Evolutionary conservation across 164 flowering plant genomes (phyloP), one percentile per base, ranked within the genome.

Genomic region (Protea cynaroides): DNA sequence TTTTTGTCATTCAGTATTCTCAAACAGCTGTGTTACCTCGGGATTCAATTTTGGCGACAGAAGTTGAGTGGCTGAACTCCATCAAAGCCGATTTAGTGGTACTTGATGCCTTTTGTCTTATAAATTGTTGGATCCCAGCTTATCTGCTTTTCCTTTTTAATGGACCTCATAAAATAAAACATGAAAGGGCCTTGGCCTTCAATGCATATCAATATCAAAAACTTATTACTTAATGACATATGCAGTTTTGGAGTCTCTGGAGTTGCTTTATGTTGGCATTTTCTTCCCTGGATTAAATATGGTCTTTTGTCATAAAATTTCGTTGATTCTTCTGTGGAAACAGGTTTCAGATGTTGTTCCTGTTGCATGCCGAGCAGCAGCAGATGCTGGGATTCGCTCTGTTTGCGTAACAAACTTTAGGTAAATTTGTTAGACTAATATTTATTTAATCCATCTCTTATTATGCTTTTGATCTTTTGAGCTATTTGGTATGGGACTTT

Each of bases 51-150:
- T 78, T 94, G 79, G 84, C 77, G 11, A 74, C 90, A 25, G 99
- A 94, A 78, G 81, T 82, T 5, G 86, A 89, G 79, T 94, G 99
- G 99, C 80, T 94, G 71, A 82, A 82, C 68, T 85, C 90, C 68
- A 85, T 94, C 81, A 86, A 88, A 69, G 97, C 99, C 60, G 99
- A 94, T 72, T 76, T 94, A 74, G 99, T 94, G 95, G 99, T 94
- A 89, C 34, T 59, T 8, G 14, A 49, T 36, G 40, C 51, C 19
- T 40, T 36, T 44, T 25, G 11, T 55, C 3, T 65, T 23, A 18
- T 12, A 10, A n/a, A 24, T 43, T 23, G 1, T 21, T 51, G 25
- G 10, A 47, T 61, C 9, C 34, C 58, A 19, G 15, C 52, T 49
- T 15, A 49, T 49, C 52, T n/a, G n/a, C n/a, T n/a, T n/a, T n/a